A percentile compares a stretch with the other conserved stretches of the same genome.
These are phyloP conservation scores for Diddensiella transvaalensis DNA, from an alignment of 805 yeast species.

Conservation along the genomic window DNA sequence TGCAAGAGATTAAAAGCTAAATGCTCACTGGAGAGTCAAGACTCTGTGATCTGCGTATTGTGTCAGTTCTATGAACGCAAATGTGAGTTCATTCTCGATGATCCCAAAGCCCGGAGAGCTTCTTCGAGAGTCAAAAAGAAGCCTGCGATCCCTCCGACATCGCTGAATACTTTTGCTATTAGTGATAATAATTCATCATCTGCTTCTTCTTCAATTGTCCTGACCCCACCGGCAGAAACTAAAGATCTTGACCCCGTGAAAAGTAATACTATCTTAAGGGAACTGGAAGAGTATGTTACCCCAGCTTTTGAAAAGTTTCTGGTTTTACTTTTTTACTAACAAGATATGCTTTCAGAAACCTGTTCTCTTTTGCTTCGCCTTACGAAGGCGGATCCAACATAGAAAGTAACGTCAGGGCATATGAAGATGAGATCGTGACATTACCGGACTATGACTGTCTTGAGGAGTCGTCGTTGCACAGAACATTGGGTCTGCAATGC, in stretches of 20 bases:
- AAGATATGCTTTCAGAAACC: constrained; percentile 1
- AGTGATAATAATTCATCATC: neutral
- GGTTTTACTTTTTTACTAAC: neutral
- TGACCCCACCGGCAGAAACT: neutral
- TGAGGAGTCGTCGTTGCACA: constrained; percentile 24
- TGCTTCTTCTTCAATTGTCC: too few species aligned
- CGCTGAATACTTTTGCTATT: neutral
- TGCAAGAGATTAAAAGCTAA: constrained; percentile 15
- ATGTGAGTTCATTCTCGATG: constrained; percentile 10
- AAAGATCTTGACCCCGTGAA: neutral
- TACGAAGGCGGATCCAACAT: neutral
- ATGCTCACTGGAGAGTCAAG: constrained; percentile 11
- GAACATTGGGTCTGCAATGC: constrained; percentile 27
- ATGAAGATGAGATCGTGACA: constrained; percentile 11
- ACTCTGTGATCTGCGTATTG: constrained; percentile 9
- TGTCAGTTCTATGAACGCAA: constrained; percentile 12
- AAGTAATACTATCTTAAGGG: neutral
- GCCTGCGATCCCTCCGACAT: neutral
- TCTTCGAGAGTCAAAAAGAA: neutral
- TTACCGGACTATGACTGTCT: constrained; percentile 29
- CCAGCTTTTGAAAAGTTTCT: neutral
- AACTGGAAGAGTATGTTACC: neutral
- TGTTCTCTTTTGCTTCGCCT: neutral
- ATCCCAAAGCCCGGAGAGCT: neutral
- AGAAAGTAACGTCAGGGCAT: neutral